A percentile compares a stretch with the other conserved stretches of the same genome.
Evolutionary conservation across 1,284 basidiomycete species (phyloP).

Genomic region (Apiotrichum akiyoshidainum): DNA sequence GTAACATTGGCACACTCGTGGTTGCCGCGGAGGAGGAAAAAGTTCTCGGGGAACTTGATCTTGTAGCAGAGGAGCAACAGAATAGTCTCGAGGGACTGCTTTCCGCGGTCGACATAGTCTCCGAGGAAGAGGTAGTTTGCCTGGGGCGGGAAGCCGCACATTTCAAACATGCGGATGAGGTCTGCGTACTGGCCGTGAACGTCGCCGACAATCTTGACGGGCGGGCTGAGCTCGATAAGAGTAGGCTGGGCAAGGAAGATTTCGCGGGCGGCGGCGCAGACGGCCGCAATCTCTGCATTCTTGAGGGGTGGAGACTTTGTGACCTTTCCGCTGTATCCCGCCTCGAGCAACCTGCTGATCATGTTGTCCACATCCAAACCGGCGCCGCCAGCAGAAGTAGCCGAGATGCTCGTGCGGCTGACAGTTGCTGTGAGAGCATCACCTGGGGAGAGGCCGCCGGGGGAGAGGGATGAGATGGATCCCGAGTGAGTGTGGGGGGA

Average conservation of each 20-base stretch:
- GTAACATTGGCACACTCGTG: conserved; percentile 99
- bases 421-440: conserved; percentile 38
- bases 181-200: conserved; percentile 99
- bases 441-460: conserved; percentile 23
- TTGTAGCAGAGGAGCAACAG: conserved; percentile 96
- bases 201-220: conserved; percentile 99
- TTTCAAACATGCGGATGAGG: conserved; percentile 96
- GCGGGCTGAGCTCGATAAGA: conserved; percentile 93
- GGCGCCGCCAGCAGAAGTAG: conserved; percentile 10
- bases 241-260: conserved; percentile 96
- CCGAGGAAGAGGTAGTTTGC: conserved; percentile 98
- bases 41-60: conserved; percentile 99
- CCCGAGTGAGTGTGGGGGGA: conserved; percentile 29
- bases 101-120: conserved; percentile 98
- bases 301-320: conserved; percentile 95
- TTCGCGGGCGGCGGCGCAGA: conserved; percentile 95
- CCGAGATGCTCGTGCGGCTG: conserved; percentile 31
- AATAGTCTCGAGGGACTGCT: conserved; percentile 98
- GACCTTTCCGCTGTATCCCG: conserved; percentile 97
- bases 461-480: conserved; percentile 29
- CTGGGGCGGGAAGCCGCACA: conserved; percentile 97
- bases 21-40: conserved; percentile 95
- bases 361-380: conserved; percentile 94
- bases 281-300: conserved; percentile 91
- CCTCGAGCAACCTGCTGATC: conserved; percentile 93